phyloP scores from a whole-genome alignment of 2,329 filamentous ascomycete species.

The Cyphellophora europaea region DNA sequence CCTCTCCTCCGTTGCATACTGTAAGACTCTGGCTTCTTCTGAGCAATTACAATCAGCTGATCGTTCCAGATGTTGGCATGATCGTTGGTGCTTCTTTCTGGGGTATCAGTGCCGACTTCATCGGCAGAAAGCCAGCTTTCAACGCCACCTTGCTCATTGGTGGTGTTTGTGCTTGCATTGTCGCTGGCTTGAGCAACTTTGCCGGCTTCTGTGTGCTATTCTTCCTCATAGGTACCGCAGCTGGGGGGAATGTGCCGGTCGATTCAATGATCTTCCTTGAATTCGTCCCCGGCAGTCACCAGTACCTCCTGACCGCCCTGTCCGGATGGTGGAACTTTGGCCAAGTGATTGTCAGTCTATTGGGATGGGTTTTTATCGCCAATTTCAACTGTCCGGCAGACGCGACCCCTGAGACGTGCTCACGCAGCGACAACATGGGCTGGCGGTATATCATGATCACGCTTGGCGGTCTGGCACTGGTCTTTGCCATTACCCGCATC shows the following conservation, averaged over 20 bases:
- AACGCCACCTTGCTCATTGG: conserved; percentile 57
- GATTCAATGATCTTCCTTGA: conserved; percentile 44
- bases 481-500: conserved; percentile 62
- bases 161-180: conserved; percentile 51
- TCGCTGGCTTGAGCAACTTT: conserved; percentile 55
- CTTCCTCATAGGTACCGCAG: conserved; percentile 7
- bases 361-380: conserved; percentile 63
- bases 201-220: conserved; percentile 11
- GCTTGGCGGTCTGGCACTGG: conserved; percentile 58
- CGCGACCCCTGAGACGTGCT: conserved; percentile 22
- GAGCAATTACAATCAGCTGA: too few species aligned
- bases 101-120: conserved; percentile 54
- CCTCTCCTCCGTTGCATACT: conserved; percentile 67
- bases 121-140: conserved; percentile 59
- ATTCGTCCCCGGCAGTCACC: conserved; percentile 47
- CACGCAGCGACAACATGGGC: conserved; percentile 51
- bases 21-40: too few species aligned
- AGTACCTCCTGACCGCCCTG: conserved; percentile 42
- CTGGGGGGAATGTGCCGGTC: conserved; percentile 16
- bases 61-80: conserved; percentile 69
- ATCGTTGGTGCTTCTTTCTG: conserved; percentile 54
- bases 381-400: conserved; percentile 45
- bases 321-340: conserved; percentile 24
- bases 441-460: conserved; percentile 62
- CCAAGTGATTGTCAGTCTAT: conserved; percentile 34